Conservation (phyloP, 768 basidiomycete genomes). For the Leucosporidium yakuticum region DNA sequence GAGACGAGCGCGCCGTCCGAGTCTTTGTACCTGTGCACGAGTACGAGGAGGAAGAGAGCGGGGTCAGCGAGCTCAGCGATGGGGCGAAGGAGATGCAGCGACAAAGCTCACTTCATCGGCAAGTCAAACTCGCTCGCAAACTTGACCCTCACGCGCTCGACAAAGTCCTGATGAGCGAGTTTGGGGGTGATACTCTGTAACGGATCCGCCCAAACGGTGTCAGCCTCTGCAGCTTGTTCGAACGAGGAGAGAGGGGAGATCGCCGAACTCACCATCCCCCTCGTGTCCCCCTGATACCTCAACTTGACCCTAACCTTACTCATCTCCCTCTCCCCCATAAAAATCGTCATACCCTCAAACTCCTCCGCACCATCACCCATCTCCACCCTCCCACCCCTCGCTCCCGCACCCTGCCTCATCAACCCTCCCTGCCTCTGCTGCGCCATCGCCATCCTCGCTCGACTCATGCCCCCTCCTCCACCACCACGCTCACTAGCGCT, state of each 20-base stretch:
- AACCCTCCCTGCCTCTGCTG: not conserved
- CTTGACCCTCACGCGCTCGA: slow-evolving; percentile 26
- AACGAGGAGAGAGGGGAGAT: not conserved
- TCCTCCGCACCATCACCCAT: not conserved
- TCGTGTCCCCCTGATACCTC: slow-evolving; percentile 10
- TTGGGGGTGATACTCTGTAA: slow-evolving; percentile 9
- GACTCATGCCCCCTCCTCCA: not conserved
- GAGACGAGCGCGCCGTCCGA: slow-evolving; percentile 29
- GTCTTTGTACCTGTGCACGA: slow-evolving; percentile 25
- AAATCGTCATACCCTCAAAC: not conserved
- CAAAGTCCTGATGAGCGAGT: slow-evolving; percentile 10
- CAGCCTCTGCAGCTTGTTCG: not conserved
- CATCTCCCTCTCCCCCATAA: slow-evolving; percentile 1
- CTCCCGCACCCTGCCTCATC: not conserved
- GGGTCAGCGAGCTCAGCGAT: not conserved
- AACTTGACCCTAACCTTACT: slow-evolving; percentile 24
- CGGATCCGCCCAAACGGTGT: not conserved
- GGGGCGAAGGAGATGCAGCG: too few species aligned
- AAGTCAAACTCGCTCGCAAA: slow-evolving; percentile 4
- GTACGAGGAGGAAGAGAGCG: not conserved
- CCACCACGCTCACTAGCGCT: slow-evolving; percentile 1
- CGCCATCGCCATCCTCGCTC: not conserved
- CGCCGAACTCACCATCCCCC: slow-evolving; percentile 29
- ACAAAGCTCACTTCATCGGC: slow-evolving; percentile 10
- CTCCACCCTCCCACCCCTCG: not conserved